Conservation (phyloP, 257 asterid species). For the Solanum sitiens region DNA sequence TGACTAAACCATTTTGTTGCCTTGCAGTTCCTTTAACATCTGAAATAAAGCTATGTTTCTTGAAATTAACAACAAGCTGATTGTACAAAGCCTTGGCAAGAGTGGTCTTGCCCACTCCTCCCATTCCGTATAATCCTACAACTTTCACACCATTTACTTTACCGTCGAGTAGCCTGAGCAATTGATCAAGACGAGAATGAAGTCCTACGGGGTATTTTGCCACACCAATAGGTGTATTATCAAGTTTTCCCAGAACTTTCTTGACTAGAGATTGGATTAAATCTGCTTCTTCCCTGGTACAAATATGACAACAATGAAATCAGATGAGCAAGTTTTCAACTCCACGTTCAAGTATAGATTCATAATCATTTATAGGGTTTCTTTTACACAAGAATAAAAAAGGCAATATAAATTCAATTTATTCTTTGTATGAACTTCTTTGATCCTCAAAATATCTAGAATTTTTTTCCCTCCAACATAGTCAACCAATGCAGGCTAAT, state of each 20-base stretch:
- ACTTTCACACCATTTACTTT: slow-evolving; percentile 1
- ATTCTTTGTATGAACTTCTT: neutral
- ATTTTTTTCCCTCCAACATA: neutral
- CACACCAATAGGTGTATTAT: slow-evolving; percentile 16
- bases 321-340: neutral
- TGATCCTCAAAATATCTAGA: neutral
- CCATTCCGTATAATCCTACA: slow-evolving; percentile 13
- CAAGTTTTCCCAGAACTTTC: neutral
- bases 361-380: neutral
- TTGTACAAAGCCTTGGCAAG: slow-evolving; percentile 10
- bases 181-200: slow-evolving; percentile 1
- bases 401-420: neutral
- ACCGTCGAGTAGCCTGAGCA: slow-evolving; percentile 2
- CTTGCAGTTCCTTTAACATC: slow-evolving; percentile 8
- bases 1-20: neutral
- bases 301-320: neutral
- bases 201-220: slow-evolving; percentile 24
- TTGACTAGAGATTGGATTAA: slow-evolving; percentile 8
- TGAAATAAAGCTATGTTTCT: slow-evolving; percentile 14
- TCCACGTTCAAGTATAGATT: neutral
- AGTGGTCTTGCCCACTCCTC: neutral
- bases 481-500: neutral
- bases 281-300: slow-evolving; percentile 9
- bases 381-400: neutral
- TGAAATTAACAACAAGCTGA: slow-evolving; percentile 1